These are phyloP conservation scores for Roridomyces roridus DNA, from an alignment of 768 basidiomycete species.

Conservation along the genomic window DNA sequence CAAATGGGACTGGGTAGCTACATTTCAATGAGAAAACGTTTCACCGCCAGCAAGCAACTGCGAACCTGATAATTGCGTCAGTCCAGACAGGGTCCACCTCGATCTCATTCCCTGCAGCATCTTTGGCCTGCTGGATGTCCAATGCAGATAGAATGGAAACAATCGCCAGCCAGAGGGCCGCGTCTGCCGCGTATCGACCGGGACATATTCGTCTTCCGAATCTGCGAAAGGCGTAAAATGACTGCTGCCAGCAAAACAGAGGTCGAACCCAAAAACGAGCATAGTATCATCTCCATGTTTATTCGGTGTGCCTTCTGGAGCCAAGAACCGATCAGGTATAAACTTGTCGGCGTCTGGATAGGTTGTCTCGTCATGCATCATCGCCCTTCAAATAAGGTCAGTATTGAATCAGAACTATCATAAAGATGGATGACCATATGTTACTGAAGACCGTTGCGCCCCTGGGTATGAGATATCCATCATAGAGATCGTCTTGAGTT, in stretches of 20 bases:
- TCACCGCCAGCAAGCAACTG: too few species aligned
- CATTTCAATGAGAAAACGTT: too few species aligned
- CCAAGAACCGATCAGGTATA: constrained; percentile 2
- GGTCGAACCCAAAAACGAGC: constrained; percentile 1
- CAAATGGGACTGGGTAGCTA: too few species aligned
- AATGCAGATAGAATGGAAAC: constrained; percentile 1
- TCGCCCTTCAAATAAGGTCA: constrained; percentile 9
- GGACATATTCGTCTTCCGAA: constrained; percentile 2
- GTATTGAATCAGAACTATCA: background rate
- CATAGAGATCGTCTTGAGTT: constrained; percentile 18
- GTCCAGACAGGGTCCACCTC: background rate
- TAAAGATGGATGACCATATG: background rate
- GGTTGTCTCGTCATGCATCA: background rate
- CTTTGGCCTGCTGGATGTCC: constrained; percentile 32
- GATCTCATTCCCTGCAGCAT: constrained; percentile 56
- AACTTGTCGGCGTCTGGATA: constrained; percentile 7
- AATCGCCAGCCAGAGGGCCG: background rate
- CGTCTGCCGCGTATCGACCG: background rate
- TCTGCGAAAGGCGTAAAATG: too few species aligned
- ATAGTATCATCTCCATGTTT: background rate
- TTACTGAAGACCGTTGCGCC: constrained; percentile 5
- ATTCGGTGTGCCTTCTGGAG: background rate
- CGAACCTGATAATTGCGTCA: background rate
- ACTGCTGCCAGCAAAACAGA: too few species aligned
- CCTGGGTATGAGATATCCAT: constrained; percentile 21